phyloP scores from a whole-genome alignment of 352 stramenopile genomes.

The Stramenopiles sp. region DNA sequence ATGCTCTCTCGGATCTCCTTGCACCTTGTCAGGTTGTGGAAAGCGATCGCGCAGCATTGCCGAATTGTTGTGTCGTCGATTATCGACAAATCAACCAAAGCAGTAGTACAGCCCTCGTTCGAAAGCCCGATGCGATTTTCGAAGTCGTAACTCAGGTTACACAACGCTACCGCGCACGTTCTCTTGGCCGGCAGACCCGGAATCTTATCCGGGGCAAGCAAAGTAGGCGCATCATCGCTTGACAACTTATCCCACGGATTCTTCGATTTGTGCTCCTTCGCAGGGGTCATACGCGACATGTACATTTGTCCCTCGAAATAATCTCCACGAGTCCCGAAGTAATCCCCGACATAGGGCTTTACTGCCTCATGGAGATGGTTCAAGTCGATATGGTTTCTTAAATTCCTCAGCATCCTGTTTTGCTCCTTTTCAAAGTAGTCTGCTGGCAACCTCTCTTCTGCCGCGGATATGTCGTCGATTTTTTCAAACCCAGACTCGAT shows the following conservation, averaged over 20 bases:
- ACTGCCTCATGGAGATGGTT: slow-evolving; percentile 26
- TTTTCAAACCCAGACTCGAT: background rate
- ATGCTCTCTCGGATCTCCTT: background rate
- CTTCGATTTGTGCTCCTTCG: background rate
- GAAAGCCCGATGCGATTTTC: background rate
- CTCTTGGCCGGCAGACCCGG: background rate
- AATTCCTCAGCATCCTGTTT: background rate
- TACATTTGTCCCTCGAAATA: slow-evolving; percentile 61
- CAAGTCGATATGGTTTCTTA: background rate
- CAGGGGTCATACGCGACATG: slow-evolving; percentile 47
- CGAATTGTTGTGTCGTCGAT: background rate
- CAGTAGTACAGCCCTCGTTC: background rate
- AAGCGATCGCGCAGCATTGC: background rate
- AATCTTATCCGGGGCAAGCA: background rate
- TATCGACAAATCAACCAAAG: background rate
- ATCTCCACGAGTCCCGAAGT: slow-evolving; percentile 48
- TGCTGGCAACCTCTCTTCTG: background rate
- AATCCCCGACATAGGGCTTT: slow-evolving; percentile 43
- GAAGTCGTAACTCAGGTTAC: slow-evolving; percentile 44
- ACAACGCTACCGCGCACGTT: slow-evolving; percentile 49
- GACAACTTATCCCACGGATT: background rate
- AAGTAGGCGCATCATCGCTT: background rate
- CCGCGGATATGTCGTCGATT: background rate
- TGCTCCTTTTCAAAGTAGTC: background rate
- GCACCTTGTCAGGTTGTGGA: background rate